Evolutionary conservation across 2,329 filamentous ascomycete species (phyloP).

Genomic region (Teratosphaeria nubilosa): DNA sequence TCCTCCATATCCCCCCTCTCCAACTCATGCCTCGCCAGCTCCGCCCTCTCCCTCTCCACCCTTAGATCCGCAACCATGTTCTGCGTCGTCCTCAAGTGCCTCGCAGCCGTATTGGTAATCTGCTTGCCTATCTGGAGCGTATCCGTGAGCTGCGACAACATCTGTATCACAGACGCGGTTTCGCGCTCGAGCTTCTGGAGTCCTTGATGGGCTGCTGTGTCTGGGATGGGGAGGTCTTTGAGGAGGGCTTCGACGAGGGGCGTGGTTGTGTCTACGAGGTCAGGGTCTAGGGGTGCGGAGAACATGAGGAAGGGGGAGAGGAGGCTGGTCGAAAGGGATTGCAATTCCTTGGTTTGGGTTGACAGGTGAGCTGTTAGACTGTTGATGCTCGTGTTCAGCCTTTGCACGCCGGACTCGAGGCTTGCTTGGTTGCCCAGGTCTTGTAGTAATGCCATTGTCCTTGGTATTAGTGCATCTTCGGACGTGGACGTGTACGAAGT

Average conservation of each 20-base stretch:
- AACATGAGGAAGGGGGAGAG: constrained; percentile 51
- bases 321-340: constrained; percentile 53
- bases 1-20: constrained; percentile 69
- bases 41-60: constrained; percentile 68
- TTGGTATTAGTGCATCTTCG: constrained; percentile 24
- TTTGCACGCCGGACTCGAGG: constrained; percentile 24
- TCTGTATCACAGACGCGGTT: constrained; percentile 62
- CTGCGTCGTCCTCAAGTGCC: constrained; percentile 69
- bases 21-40: constrained; percentile 76
- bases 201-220: constrained; percentile 54
- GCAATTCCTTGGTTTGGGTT: constrained; percentile 65
- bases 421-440: constrained; percentile 25
- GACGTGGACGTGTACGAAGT: constrained; percentile 18
- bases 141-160: constrained; percentile 78
- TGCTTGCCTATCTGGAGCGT: constrained; percentile 91
- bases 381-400: constrained; percentile 26
- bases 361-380: constrained; percentile 59
- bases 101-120: constrained; percentile 68
- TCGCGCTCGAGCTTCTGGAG: constrained; percentile 57
- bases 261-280: constrained; percentile 58
- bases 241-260: constrained; percentile 57
- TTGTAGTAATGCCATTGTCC: constrained; percentile 22
- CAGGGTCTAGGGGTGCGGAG: constrained; percentile 49
- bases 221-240: constrained; percentile 57
- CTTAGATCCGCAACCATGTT: constrained; percentile 80